A percentile compares a stretch with the other conserved stretches of the same genome.
Evolutionary conservation across 768 basidiomycete species (phyloP).

Genomic region (Lactifluus pinguis): DNA sequence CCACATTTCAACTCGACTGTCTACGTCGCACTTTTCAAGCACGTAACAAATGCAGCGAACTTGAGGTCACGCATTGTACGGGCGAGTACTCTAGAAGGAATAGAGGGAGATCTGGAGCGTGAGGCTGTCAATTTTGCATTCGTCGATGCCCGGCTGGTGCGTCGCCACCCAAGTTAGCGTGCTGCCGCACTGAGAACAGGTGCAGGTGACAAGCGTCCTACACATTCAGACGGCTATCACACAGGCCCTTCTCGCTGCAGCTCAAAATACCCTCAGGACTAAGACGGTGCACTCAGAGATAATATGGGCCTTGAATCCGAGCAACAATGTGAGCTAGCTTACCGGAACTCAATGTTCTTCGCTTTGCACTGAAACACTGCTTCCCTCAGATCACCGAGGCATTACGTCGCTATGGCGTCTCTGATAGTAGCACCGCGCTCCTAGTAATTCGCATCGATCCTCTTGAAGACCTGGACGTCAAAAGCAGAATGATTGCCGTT

Average conservation of each 20-base stretch:
- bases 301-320: constrained; percentile 79
- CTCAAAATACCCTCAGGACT: constrained; percentile 55
- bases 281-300: constrained; percentile 89
- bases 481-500: constrained; percentile 44
- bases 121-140: constrained; percentile 86
- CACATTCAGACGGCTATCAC: constrained; percentile 81
- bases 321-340: constrained; percentile 56
- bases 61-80: constrained; percentile 60
- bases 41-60: constrained; percentile 52
- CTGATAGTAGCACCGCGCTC: constrained; percentile 52
- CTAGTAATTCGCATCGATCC: constrained; percentile 62
- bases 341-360: not conserved
- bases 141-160: constrained; percentile 74
- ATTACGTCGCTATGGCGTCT: constrained; percentile 77
- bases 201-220: constrained; percentile 68
- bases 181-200: constrained; percentile 5
- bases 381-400: constrained; percentile 75
- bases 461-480: constrained; percentile 33
- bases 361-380: not conserved
- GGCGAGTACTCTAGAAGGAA: constrained; percentile 53
- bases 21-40: constrained; percentile 55
- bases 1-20: constrained; percentile 43
- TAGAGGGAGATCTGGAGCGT: constrained; percentile 57
- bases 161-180: not conserved
- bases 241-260: constrained; percentile 66